A percentile compares a stretch with the other conserved stretches of the same genome.
phyloP scores from a whole-genome alignment of 345 rosid species.

The Orychophragmus violaceus region DNA sequence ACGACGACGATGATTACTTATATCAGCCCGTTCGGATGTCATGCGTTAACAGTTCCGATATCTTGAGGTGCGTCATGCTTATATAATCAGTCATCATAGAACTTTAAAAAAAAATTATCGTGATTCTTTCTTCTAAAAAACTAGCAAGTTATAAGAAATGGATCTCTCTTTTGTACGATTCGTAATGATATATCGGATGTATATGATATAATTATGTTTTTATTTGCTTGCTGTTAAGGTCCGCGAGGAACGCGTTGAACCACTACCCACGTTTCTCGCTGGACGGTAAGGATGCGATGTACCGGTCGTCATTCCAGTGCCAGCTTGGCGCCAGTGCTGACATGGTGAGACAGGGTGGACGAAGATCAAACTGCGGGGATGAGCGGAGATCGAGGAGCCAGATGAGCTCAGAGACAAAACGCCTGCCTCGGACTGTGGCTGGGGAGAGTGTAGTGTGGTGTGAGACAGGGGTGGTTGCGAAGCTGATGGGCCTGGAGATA shows the following conservation, averaged over 20 bases:
- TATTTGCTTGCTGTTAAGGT: conserved; percentile 19
- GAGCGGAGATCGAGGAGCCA: conserved; percentile 20
- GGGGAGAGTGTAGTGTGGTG: conserved; percentile 85
- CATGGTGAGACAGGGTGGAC: conserved; percentile 13
- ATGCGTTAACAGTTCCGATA: conserved; percentile 74
- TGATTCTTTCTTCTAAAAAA: no score
- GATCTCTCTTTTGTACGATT: neutral
- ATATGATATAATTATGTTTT: neutral
- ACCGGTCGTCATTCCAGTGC: conserved; percentile 59
- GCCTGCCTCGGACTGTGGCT: conserved; percentile 36
- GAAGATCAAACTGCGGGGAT: conserved; percentile 26
- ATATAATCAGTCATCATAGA: neutral
- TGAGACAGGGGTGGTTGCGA: conserved; percentile 81
- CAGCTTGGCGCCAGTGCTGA: conserved; percentile 23
- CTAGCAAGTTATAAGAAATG: neutral
- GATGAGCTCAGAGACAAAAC: conserved; percentile 8
- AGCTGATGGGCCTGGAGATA: conserved; percentile 86
- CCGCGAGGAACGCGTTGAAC: conserved; percentile 78
- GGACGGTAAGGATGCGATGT: conserved; percentile 91
- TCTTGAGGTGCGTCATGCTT: conserved; percentile 34
- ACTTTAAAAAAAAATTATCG: neutral
- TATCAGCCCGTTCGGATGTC: conserved; percentile 52
- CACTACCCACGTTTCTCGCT: conserved; percentile 93
- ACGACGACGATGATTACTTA: neutral
- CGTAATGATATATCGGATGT: neutral